These are phyloP conservation scores for Sordariomycetes sp. DNA, from an alignment of 2,329 filamentous ascomycete species.

Conservation along the genomic window DNA sequence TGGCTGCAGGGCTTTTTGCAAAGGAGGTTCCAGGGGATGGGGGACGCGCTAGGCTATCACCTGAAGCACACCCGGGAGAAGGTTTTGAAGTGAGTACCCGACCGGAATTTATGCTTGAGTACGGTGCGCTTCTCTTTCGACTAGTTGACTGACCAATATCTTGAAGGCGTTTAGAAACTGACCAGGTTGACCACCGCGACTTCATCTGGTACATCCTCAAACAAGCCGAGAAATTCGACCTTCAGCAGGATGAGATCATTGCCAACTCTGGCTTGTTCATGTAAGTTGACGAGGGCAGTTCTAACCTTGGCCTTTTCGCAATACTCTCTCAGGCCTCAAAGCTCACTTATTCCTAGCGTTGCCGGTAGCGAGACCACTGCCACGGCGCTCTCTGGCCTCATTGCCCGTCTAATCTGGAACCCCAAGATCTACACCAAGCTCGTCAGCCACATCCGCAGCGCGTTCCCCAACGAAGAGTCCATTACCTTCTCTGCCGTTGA, in stretches of 20 bases:
- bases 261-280: no score
- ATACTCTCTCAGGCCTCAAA: slow-evolving; percentile 12
- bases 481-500: slow-evolving; percentile 17
- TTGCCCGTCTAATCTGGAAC: slow-evolving; percentile 24
- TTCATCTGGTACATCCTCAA: neutral
- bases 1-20: neutral
- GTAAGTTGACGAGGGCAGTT: no score
- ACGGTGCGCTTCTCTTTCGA: neutral
- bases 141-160: no score
- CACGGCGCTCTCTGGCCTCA: slow-evolving; percentile 27
- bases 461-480: slow-evolving; percentile 15
- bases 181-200: neutral
- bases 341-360: slow-evolving; percentile 7
- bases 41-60: neutral
- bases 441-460: neutral
- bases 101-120: neutral
- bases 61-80: neutral
- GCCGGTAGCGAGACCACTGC: slow-evolving; percentile 37
- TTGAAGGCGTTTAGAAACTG: neutral
- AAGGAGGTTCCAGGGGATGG: neutral
- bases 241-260: neutral
- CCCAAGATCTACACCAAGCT: neutral
- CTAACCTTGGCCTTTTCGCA: no score
- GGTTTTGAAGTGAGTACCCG: neutral
- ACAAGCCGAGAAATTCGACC: no score